Conservation (phyloP, 2,329 filamentous ascomycete genomes). For the Dactylonectria macrodidyma region DNA sequence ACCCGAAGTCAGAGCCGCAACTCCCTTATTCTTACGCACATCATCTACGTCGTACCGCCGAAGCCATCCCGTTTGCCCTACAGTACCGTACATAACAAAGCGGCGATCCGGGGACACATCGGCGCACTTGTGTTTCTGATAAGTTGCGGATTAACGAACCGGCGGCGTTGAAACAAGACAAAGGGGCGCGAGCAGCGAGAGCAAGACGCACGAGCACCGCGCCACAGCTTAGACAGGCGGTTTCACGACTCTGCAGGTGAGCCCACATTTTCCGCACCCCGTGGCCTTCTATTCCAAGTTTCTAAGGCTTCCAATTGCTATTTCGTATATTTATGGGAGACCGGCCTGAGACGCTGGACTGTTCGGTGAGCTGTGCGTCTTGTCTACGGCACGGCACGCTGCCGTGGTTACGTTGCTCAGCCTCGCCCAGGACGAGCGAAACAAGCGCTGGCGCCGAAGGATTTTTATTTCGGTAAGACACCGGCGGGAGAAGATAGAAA, state of each 20-base stretch:
- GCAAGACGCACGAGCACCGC: not conserved
- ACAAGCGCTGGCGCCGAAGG: slow-evolving; percentile 1
- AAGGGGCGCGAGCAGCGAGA: not conserved
- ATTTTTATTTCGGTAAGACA: slow-evolving; percentile 3
- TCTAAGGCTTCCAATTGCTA: slow-evolving; percentile 4
- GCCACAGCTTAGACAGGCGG: not conserved
- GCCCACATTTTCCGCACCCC: not conserved
- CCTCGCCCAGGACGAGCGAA: not conserved
- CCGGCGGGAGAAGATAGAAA: slow-evolving; percentile 1
- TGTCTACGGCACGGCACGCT: slow-evolving; percentile 24
- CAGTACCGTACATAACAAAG: not conserved
- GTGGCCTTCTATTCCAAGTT: slow-evolving; percentile 1
- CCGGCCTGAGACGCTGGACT: slow-evolving; percentile 11
- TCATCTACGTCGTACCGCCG: not conserved
- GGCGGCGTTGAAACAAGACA: slow-evolving; percentile 16
- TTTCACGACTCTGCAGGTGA: not conserved
- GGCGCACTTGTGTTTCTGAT: not conserved
- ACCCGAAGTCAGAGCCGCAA: slow-evolving; percentile 1
- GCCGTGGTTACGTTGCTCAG: not conserved
- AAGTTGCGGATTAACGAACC: slow-evolving; percentile 15
- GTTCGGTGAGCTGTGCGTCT: slow-evolving; percentile 23
- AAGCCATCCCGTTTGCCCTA: slow-evolving; percentile 3
- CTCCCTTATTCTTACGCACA: not conserved
- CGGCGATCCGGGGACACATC: not conserved
- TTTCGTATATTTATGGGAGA: not conserved